Conservation (phyloP, 2,329 filamentous ascomycete genomes). For the Cladosporium velox region DNA sequence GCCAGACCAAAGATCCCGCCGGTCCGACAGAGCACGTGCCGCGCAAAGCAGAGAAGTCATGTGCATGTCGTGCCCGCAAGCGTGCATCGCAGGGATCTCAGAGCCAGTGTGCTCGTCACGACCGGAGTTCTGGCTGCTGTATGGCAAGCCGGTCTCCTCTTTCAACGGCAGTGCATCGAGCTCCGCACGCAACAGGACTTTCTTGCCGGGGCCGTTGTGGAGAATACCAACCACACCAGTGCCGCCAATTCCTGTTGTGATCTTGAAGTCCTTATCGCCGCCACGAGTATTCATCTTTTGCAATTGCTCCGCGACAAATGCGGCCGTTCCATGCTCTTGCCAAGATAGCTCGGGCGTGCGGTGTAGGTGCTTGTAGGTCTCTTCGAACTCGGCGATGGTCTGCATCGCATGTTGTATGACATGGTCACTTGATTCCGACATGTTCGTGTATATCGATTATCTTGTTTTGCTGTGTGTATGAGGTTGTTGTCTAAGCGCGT, state of each 20-base stretch:
- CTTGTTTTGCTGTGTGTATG: neutral
- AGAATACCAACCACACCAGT: slow-evolving; percentile 48
- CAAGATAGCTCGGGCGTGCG: slow-evolving; percentile 60
- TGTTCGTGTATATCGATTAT: neutral
- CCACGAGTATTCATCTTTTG: neutral
- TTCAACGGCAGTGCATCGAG: slow-evolving; percentile 53
- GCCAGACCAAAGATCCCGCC: slow-evolving; percentile 18
- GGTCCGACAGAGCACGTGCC: slow-evolving; percentile 5
- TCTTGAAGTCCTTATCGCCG: slow-evolving; percentile 1
- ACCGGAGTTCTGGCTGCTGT: slow-evolving; percentile 41
- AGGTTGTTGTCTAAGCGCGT: neutral
- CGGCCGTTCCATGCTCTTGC: slow-evolving; percentile 57
- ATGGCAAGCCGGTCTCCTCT: slow-evolving; percentile 51
- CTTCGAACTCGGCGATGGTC: slow-evolving; percentile 6
- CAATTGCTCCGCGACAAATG: slow-evolving; percentile 31
- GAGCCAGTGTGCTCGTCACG: slow-evolving; percentile 10
- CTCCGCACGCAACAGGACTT: slow-evolving; percentile 51
- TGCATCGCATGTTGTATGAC: neutral
- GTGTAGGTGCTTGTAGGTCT: slow-evolving; percentile 59
- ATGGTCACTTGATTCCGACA: neutral
- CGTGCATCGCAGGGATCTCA: slow-evolving; percentile 23
- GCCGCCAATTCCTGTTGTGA: slow-evolving; percentile 41
- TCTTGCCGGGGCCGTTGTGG: slow-evolving; percentile 46
- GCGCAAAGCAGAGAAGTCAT: slow-evolving; percentile 21
- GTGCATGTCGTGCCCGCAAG: slow-evolving; percentile 26